Percentiles rank a stretch among this genome's conserved stretches.
These are phyloP conservation scores for Raddia guianensis DNA, from an alignment of 176 grass and related monocot species.

Conservation along the genomic window DNA sequence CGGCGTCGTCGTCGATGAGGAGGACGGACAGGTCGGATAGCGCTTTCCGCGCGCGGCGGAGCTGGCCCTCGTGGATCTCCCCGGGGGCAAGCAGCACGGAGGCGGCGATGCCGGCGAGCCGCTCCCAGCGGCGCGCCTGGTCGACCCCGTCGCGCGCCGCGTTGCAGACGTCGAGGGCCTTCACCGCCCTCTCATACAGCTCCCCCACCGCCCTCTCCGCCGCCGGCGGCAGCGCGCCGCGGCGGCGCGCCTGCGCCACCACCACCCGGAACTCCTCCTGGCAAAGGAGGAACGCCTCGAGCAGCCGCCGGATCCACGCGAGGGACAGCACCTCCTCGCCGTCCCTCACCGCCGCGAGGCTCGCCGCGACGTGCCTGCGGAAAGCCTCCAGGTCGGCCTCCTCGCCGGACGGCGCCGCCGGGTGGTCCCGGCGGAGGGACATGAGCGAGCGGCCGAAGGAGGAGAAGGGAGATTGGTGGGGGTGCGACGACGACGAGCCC, in stretches of 20 bases:
- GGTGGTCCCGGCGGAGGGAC: conserved; percentile 62
- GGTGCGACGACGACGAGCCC: conserved; percentile 56
- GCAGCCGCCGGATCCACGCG: conserved; percentile 74
- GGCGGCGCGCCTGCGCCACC: conserved; percentile 43
- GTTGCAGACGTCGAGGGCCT: conserved; percentile 97
- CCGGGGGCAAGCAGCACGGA: conserved; percentile 55
- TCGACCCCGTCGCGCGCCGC: conserved; percentile 74
- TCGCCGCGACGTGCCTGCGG: conserved; percentile 57
- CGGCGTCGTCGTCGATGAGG: conserved; percentile 77
- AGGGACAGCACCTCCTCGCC: conserved; percentile 57
- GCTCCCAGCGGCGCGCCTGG: conserved; percentile 81
- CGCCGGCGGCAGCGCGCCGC: not conserved
- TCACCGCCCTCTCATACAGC: conserved; percentile 79
- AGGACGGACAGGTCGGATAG: conserved; percentile 77
- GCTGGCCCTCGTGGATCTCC: conserved; percentile 62
- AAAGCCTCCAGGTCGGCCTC: conserved; percentile 73
- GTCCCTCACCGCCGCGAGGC: conserved; percentile 47
- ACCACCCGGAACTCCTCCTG: conserved; percentile 69
- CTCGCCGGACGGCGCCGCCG: conserved; percentile 11
- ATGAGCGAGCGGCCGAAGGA: conserved; percentile 68
- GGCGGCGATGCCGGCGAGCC: conserved; percentile 67
- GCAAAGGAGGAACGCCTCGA: conserved; percentile 72
- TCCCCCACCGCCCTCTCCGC: conserved; percentile 58
- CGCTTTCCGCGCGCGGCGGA: conserved; percentile 77
- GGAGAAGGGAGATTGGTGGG: conserved; percentile 54